These are phyloP conservation scores for Pestalotiopsis sp. DNA, from an alignment of 2,329 filamentous ascomycete genomes.

Conservation along the genomic window DNA sequence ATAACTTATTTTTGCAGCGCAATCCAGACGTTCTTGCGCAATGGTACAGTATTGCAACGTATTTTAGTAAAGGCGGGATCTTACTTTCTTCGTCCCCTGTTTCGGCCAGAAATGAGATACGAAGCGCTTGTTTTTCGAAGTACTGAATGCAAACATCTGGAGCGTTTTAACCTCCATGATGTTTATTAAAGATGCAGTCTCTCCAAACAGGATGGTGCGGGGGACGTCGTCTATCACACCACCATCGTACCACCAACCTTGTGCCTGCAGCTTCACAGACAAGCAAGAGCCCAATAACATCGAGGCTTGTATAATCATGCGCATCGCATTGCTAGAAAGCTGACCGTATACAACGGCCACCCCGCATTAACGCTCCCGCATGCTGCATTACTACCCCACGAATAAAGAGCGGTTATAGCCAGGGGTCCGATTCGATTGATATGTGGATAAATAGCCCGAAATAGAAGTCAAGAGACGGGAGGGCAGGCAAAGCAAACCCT, in stretches of 20 bases:
- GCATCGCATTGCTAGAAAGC: not conserved
- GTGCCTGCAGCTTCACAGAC: not conserved
- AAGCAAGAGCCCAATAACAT: not conserved
- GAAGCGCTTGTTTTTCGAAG: too few species aligned
- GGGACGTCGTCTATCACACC: not conserved
- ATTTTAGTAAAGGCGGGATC: too few species aligned
- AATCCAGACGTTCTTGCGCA: too few species aligned
- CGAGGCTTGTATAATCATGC: not conserved
- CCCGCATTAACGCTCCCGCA: not conserved
- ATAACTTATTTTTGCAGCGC: too few species aligned
- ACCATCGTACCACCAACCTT: slow-evolving; percentile 3
- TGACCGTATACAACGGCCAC: not conserved
- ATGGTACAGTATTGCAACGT: too few species aligned
- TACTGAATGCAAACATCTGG: not conserved
- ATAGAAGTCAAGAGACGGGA: not conserved
- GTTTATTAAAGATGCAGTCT: not conserved
- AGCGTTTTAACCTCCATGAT: not conserved
- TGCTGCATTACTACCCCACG: not conserved
- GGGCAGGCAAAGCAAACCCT: not conserved
- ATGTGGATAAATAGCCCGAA: not conserved
- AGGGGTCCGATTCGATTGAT: not conserved
- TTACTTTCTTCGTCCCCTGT: too few species aligned
- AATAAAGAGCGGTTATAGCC: not conserved
- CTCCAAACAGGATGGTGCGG: not conserved
- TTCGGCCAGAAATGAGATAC: too few species aligned